Percentiles rank a stretch among this genome's conserved stretches.
These are phyloP conservation scores for Xylogone sp. DNA, from an alignment of 2,329 filamentous ascomycete species.

Conservation along the genomic window DNA sequence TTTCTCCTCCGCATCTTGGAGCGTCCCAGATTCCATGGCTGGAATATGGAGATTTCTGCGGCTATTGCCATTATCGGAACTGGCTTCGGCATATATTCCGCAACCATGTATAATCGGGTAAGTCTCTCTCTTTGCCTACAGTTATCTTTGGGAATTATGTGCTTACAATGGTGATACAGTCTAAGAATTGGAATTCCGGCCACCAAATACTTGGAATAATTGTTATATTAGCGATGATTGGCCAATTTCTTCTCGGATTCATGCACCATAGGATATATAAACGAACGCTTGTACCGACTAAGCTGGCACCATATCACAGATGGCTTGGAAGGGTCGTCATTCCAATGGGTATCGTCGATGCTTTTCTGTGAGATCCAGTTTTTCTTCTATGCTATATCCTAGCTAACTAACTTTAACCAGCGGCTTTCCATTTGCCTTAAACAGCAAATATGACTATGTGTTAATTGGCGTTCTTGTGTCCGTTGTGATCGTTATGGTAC, in stretches of 20 bases:
- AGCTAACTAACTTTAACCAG: slow-evolving; percentile 28
- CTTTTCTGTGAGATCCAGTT: slow-evolving; percentile 44
- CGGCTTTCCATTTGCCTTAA: slow-evolving; percentile 54
- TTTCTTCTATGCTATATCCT: neutral
- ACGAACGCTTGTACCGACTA: slow-evolving; percentile 44
- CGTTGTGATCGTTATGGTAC: slow-evolving; percentile 34
- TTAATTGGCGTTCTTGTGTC: slow-evolving; percentile 44
- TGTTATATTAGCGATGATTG: slow-evolving; percentile 46
- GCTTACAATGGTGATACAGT: slow-evolving; percentile 31
- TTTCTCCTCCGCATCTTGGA: slow-evolving; percentile 48
- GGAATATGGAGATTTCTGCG: slow-evolving; percentile 48
- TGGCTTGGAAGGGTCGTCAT: slow-evolving; percentile 55
- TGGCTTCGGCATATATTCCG: slow-evolving; percentile 45
- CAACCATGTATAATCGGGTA: slow-evolving; percentile 52
- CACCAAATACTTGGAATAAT: slow-evolving; percentile 59
- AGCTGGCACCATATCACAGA: slow-evolving; percentile 49
- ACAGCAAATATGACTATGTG: slow-evolving; percentile 41
- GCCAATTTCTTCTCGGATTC: slow-evolving; percentile 51
- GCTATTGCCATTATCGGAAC: slow-evolving; percentile 46
- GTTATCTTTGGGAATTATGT: neutral
- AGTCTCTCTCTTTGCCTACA: slow-evolving; percentile 21
- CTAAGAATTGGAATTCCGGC: slow-evolving; percentile 45
- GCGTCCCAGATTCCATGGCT: slow-evolving; percentile 50
- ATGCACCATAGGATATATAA: slow-evolving; percentile 52
- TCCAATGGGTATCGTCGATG: slow-evolving; percentile 50